A percentile compares a stretch with the other conserved stretches of the same genome.
Conservation (phyloP, 2,329 filamentous ascomycete species). For the Botrytis cinerea region DNA sequence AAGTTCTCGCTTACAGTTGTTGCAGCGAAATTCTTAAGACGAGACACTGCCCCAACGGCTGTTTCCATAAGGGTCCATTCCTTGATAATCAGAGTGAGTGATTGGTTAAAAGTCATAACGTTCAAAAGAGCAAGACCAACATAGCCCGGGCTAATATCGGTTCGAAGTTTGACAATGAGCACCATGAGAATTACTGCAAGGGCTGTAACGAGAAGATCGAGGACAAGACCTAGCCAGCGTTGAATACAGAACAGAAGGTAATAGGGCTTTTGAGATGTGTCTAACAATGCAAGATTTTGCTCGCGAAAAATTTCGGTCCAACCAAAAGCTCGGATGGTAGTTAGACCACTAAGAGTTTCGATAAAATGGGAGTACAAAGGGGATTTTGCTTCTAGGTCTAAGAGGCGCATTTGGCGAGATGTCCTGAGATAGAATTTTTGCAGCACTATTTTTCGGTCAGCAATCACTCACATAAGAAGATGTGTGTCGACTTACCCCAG, state of each 20-base stretch:
- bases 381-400: conserved; percentile 50
- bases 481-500: conserved; percentile 18
- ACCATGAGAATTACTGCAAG: conserved; percentile 42
- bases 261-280: conserved; percentile 57
- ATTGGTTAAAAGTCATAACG: conserved; percentile 36
- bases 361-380: conserved; percentile 53
- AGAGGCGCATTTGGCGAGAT: conserved; percentile 51
- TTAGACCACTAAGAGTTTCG: conserved; percentile 49
- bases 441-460: conserved; percentile 23
- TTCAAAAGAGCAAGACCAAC: conserved; percentile 41
- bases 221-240: conserved; percentile 55
- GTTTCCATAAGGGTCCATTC: conserved; percentile 39
- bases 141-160: conserved; percentile 35
- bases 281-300: conserved; percentile 50
- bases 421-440: conserved; percentile 52
- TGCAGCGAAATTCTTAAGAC: conserved; percentile 30
- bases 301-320: conserved; percentile 41
- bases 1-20: conserved; percentile 31
- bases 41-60: conserved; percentile 36
- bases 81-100: conserved; percentile 32
- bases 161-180: conserved; percentile 42
- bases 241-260: conserved; percentile 61
- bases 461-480: not conserved
- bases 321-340: conserved; percentile 50
- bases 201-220: conserved; percentile 34